phyloP scores from a whole-genome alignment of 768 basidiomycete genomes.

The Rhizopogon sp. region DNA sequence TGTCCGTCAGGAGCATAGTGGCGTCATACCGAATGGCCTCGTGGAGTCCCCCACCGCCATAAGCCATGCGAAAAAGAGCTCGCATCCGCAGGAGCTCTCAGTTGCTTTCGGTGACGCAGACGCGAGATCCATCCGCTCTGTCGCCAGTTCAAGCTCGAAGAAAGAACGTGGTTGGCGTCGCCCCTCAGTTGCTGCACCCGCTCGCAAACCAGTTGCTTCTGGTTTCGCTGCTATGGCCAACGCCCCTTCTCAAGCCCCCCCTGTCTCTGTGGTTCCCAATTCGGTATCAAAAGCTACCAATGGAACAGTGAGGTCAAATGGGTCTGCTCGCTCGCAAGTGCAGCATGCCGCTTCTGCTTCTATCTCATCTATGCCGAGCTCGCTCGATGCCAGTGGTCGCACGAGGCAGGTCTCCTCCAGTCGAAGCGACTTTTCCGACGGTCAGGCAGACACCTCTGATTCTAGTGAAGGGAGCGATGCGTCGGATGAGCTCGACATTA shows the following conservation, averaged over 20 bases:
- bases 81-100: constrained; percentile 13
- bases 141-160: constrained; percentile 21
- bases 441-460: constrained; percentile 12
- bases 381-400: constrained; percentile 1
- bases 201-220: constrained; percentile 49
- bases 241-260: constrained; percentile 43
- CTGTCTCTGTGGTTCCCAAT: constrained; percentile 15
- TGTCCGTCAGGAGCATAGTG: constrained; percentile 17
- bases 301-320: constrained; percentile 7
- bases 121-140: constrained; percentile 20
- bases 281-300: constrained; percentile 15
- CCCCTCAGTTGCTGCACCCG: constrained; percentile 7
- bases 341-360: constrained; percentile 4
- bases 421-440: constrained; percentile 25
- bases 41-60: constrained; percentile 19
- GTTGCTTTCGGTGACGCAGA: constrained; percentile 16
- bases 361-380: constrained; percentile 9
- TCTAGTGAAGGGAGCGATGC: constrained; percentile 27
- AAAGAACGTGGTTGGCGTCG: constrained; percentile 14
- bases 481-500: constrained; percentile 29
- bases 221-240: constrained; percentile 65
- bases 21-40: constrained; percentile 1
- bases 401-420: constrained; percentile 15
- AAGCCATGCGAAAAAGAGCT: constrained; percentile 6
- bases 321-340: neutral